Evolutionary conservation across 371 early-diverging fungal species (phyloP).

Genomic region (Mortierella sp.): DNA sequence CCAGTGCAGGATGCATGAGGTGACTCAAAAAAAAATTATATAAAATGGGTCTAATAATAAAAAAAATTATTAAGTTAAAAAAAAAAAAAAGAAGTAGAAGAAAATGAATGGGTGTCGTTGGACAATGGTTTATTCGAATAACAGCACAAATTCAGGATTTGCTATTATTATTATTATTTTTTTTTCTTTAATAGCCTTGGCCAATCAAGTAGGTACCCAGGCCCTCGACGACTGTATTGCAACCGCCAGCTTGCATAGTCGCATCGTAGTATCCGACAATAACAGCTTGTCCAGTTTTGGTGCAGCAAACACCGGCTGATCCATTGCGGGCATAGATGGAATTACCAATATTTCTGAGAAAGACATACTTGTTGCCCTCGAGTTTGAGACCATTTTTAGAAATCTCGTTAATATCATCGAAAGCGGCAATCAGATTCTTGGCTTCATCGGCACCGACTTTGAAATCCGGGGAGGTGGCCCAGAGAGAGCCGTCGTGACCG

Average conservation of each 20-base stretch:
- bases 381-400: conserved; percentile 78
- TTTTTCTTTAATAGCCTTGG: conserved; percentile 75
- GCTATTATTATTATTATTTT: too few species aligned
- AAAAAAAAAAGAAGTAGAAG: too few species aligned
- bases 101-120: too few species aligned
- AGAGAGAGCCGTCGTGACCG: conserved; percentile 81
- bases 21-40: too few species aligned
- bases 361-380: conserved; percentile 80
- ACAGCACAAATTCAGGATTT: too few species aligned
- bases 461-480: conserved; percentile 86
- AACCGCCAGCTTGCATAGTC: conserved; percentile 77
- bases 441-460: conserved; percentile 69
- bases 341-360: conserved; percentile 69
- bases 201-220: conserved; percentile 87
- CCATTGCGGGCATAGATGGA: conserved; percentile 85
- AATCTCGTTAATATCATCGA: conserved; percentile 66
- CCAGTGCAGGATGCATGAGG: too few species aligned
- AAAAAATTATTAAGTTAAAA: too few species aligned
- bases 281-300: conserved; percentile 86
- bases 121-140: too few species aligned
- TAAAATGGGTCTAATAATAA: too few species aligned
- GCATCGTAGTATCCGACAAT: conserved; percentile 82
- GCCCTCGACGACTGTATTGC: conserved; percentile 82
- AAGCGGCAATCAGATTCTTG: conserved; percentile 70
- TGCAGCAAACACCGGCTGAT: conserved; percentile 76